Evolutionary conservation across 306 rosid genomes (phyloP), one percentile per base, ranked within the genome.

Genomic region (Astragalus glycyphyllos): DNA sequence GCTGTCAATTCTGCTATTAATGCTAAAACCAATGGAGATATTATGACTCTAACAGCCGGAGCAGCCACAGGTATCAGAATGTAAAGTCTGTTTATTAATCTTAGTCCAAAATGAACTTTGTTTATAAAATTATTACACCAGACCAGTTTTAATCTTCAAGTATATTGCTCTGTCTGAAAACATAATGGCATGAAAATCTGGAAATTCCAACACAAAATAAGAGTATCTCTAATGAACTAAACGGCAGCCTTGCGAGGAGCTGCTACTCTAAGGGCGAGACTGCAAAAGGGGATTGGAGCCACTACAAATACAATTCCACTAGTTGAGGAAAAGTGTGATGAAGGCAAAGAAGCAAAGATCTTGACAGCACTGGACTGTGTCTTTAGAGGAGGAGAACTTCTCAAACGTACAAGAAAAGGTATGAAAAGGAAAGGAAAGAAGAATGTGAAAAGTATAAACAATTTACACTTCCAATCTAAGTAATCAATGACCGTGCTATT

Each of bases 341-440:
- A 87, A 58, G 84, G 82, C 54, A 83, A 81, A 68, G 96, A 88
- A 76, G 80, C 87, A 60, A 84, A 78, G 67, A 72, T 83, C 26
- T 61, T 86, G 78, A 58, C 82, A 15, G 84, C 92, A 75, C 54
- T 93, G 76, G 85, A 88, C 84, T 75, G 40, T 48, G 87, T 90
- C 78, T 87, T 83, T 42, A 78, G 68, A 70, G 98, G 97, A 74
- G 96, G 98, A 59, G 88, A 84, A 50, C 90, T 93, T 80, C 98
- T 93, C 79, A 93, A 93, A 81, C 97, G 90, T 20, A 93, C 98
- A 53, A 88, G 97, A 83, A 90, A 93, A 88, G 98, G 98, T 90
- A 86, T 68, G 34, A 32, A 40, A 63, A 49, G 35, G 55, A 8
- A 71, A 11, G 4, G 29, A 15, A 3, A 37, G 9, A 44, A 50